Evolutionary conservation across 164 flowering plant species (phyloP), one percentile per base, ranked within the genome.

Genomic region (Chimonanthus praecox): DNA sequence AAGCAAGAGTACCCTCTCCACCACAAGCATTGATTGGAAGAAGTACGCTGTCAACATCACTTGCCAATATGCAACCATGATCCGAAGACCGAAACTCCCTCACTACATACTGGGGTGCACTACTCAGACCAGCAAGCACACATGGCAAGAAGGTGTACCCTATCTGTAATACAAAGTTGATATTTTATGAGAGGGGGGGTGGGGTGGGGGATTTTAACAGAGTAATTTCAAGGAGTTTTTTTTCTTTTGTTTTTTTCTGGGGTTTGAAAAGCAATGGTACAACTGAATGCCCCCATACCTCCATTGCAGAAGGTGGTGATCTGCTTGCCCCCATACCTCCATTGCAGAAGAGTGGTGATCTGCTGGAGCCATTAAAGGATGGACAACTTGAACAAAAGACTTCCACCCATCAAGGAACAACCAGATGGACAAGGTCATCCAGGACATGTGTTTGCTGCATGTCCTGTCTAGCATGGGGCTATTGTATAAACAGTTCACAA

Each of bases 141-240:
- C 98, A 92, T 63, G 93, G 98, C 79, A 92, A 82, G 84, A 92
- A 92, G 62, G 98, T 90, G 78, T 85, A 88, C 61, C 98, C 96
- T 71, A 88, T 86, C 98, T 90, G 87, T 77, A 13, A 64, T 69
- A 64, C 54, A 69, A 16, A 70, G 71, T n/a, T 49, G 43, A 21
- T 61, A 69, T n/a, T 72, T 0, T 20, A 73, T 69, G 47, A 68
- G 47, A 68, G 70, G 43, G 21, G 16, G 60, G 21, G 21, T 20
- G 21, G 21, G 21, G 21, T 20, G 21, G 21, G 15, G 13, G 0
- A 6, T 2, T 4, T n/a, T 11, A 54, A 54, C 16, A 54, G 16
- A 13, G 16, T 11, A 54, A 9, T 54, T 11, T 11, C 60, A 54
- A n/a, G 16, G 60, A 5, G 33, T 33, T 33, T 33, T 33, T 33